These are phyloP conservation scores for Myxozyma neglecta DNA, from an alignment of 805 yeast genomes.

Conservation along the genomic window DNA sequence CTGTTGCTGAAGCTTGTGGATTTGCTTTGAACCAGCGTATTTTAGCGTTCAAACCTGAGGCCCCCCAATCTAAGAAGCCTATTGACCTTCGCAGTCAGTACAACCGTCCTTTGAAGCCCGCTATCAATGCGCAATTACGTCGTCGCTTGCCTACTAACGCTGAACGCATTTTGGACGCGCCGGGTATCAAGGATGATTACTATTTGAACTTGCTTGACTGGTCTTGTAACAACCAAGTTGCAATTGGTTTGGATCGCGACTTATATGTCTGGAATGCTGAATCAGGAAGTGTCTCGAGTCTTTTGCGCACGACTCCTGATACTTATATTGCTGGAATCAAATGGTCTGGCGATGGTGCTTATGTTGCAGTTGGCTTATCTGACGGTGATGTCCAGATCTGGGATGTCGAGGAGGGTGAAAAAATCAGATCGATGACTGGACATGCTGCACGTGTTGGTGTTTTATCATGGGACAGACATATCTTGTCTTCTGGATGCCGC, in stretches of 20 bases:
- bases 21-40: constrained; percentile 78
- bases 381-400: constrained; percentile 88
- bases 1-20: constrained; percentile 95
- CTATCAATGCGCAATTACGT: constrained; percentile 39
- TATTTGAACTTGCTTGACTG: constrained; percentile 83
- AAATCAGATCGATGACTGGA: constrained; percentile 69
- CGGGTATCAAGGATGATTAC: constrained; percentile 90
- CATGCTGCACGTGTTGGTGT: constrained; percentile 77
- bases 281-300: constrained; percentile 69
- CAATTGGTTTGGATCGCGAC: constrained; percentile 80
- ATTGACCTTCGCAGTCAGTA: constrained; percentile 42
- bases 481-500: constrained; percentile 83
- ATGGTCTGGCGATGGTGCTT: constrained; percentile 91
- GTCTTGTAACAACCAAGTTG: constrained; percentile 79
- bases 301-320: constrained; percentile 55
- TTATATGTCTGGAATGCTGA: constrained; percentile 93
- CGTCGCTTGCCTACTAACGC: constrained; percentile 83
- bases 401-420: constrained; percentile 80
- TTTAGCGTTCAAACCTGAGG: constrained; percentile 73
- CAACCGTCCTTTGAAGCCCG: constrained; percentile 40
- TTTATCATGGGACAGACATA: constrained; percentile 80
- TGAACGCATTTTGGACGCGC: constrained; percentile 92
- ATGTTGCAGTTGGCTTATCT: constrained; percentile 77
- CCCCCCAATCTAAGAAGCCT: constrained; percentile 59
- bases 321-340: constrained; percentile 65